Evolutionary conservation across 805 yeast genomes (phyloP).

Genomic region (Candida sithepensis): DNA sequence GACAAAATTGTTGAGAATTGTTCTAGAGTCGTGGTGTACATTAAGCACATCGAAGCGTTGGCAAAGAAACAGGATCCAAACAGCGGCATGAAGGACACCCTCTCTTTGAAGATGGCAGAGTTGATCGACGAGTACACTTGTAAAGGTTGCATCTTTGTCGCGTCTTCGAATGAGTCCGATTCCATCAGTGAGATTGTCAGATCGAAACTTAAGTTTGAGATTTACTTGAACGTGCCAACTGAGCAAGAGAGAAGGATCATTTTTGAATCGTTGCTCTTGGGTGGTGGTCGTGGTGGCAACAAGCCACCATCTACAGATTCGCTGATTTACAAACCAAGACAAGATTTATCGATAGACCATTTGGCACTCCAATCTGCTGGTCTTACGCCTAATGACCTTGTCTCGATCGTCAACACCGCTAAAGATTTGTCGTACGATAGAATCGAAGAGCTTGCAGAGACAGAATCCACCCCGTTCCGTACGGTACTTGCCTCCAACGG

Average conservation of each 20-base stretch:
- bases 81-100: slow-evolving; percentile 35
- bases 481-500: slow-evolving; percentile 47
- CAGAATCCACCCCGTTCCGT: slow-evolving; percentile 19
- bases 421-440: slow-evolving; percentile 54
- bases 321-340: slow-evolving; percentile 30
- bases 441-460: slow-evolving; percentile 33
- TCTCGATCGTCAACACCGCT: slow-evolving; percentile 66
- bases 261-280: slow-evolving; percentile 45
- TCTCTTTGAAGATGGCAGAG: slow-evolving; percentile 53
- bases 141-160: slow-evolving; percentile 51
- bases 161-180: slow-evolving; percentile 68
- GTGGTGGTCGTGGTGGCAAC: slow-evolving; percentile 1
- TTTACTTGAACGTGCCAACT: slow-evolving; percentile 70
- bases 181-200: slow-evolving; percentile 62
- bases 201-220: slow-evolving; percentile 70
- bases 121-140: slow-evolving; percentile 51
- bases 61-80: slow-evolving; percentile 64
- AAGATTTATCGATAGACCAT: slow-evolving; percentile 51
- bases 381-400: slow-evolving; percentile 77
- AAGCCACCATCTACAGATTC: slow-evolving; percentile 3
- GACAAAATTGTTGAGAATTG: slow-evolving; percentile 55
- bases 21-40: slow-evolving; percentile 46
- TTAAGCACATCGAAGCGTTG: slow-evolving; percentile 75
- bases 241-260: slow-evolving; percentile 70
- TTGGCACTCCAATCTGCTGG: slow-evolving; percentile 91